These are phyloP conservation scores for Claviceps monticola DNA, from an alignment of 2,329 filamentous ascomycete species.

Conservation along the genomic window DNA sequence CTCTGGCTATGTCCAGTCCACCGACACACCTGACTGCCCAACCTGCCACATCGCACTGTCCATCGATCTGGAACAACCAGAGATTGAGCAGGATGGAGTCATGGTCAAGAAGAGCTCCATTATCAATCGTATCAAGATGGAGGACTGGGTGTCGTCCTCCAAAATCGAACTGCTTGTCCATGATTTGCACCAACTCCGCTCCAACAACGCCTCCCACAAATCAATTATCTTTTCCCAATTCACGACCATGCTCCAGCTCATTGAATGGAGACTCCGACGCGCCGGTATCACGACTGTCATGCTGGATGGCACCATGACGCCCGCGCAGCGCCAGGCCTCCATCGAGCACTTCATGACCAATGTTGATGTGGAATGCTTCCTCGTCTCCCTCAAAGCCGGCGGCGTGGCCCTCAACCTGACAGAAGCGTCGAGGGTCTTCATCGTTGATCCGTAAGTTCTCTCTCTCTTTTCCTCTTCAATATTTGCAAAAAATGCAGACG, in stretches of 20 bases:
- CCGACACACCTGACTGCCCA: conserved; percentile 69
- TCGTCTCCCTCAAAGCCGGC: conserved; percentile 91
- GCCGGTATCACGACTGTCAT: conserved; percentile 98
- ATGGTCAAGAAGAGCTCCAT: conserved; percentile 90
- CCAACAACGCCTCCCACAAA: conserved; percentile 86
- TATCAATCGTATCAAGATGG: conserved; percentile 97
- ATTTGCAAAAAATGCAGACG: too few relatives aligned
- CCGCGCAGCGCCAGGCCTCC: conserved; percentile 78
- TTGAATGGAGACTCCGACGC: conserved; percentile 89
- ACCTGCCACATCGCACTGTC: conserved; percentile 79
- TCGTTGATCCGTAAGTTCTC: conserved; percentile 73
- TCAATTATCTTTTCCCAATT: conserved; percentile 97
- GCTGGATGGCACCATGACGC: conserved; percentile 95
- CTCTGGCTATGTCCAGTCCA: conserved; percentile 52
- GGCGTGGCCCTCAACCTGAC: conserved; percentile 92
- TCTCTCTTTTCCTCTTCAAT: not conserved
- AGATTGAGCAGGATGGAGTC: conserved; percentile 82
- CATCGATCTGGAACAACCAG: conserved; percentile 89
- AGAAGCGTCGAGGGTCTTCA: conserved; percentile 88
- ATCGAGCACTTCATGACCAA: conserved; percentile 97
- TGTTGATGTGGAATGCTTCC: conserved; percentile 83
- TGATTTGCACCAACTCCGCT: conserved; percentile 81
- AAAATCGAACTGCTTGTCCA: conserved; percentile 97
- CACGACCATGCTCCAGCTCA: conserved; percentile 91
- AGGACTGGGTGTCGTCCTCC: conserved; percentile 94